A percentile compares a stretch with the other conserved stretches of the same genome.
Conservation (phyloP, 495 filamentous ascomycete species). For the Poronia punctata region DNA sequence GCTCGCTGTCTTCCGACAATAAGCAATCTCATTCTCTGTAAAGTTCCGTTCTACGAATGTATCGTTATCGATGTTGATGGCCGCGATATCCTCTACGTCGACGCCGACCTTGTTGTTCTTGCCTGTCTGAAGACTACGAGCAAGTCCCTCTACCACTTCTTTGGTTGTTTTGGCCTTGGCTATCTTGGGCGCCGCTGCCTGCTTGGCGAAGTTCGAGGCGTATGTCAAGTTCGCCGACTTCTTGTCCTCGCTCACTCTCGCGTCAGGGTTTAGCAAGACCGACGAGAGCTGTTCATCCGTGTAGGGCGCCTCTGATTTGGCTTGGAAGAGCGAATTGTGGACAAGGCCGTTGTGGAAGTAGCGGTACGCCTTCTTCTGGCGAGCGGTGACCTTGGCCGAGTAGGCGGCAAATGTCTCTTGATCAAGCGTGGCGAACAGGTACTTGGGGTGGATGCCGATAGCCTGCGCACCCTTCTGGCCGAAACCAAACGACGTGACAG, state of each 20-base stretch:
- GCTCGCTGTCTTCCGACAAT: conserved; percentile 68
- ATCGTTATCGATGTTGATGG: conserved; percentile 85
- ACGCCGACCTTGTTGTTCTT: conserved; percentile 82
- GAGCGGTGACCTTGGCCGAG: conserved; percentile 75
- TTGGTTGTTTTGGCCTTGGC: conserved; percentile 58
- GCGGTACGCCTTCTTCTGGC: conserved; percentile 97
- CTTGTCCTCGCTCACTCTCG: conserved; percentile 76
- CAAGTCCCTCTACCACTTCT: conserved; percentile 70
- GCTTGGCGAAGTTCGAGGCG: conserved; percentile 55
- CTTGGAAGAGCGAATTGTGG: conserved; percentile 94
- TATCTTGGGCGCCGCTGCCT: conserved; percentile 22
- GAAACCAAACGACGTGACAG: conserved; percentile 97
- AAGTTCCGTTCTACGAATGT: conserved; percentile 96
- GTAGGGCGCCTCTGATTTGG: conserved; percentile 87
- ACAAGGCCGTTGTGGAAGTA: conserved; percentile 97
- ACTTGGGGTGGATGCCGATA: conserved; percentile 93
- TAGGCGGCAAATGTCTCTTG: conserved; percentile 75
- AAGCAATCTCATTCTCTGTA: conserved; percentile 69
- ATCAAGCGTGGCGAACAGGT: conserved; percentile 92
- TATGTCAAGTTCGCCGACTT: conserved; percentile 73
- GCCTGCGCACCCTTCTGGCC: conserved; percentile 98
- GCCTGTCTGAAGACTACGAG: conserved; percentile 57
- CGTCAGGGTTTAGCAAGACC: conserved; percentile 92
- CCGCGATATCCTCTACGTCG: conserved; percentile 78
- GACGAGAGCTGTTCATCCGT: conserved; percentile 74